Conservation (phyloP, 2,329 filamentous ascomycete genomes). For the Trichoderma cornu-damae region DNA sequence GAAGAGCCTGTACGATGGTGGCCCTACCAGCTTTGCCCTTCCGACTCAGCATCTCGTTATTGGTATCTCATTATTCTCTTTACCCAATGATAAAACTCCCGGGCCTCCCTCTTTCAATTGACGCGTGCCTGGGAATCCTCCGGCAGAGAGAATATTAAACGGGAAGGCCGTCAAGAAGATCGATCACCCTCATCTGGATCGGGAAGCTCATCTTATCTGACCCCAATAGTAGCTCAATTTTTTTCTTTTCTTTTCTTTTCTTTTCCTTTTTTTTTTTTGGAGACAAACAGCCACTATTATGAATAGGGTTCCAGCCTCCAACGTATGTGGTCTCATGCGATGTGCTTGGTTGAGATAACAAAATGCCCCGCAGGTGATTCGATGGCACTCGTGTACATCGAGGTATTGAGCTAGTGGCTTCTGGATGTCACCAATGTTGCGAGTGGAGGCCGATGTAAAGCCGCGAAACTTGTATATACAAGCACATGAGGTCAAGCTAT, state of each 20-base stretch:
- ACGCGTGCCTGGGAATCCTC: not conserved
- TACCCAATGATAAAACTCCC: not conserved
- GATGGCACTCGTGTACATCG: not conserved
- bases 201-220: constrained; percentile 12
- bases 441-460: not conserved
- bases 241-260: not conserved
- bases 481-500: not conserved
- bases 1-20: not conserved
- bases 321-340: not conserved
- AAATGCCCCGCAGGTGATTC: not conserved
- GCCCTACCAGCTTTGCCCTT: not conserved
- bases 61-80: not conserved
- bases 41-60: not conserved
- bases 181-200: not conserved
- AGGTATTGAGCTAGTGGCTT: not conserved
- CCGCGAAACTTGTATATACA: fast-evolving
- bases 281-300: not conserved
- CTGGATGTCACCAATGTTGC: not conserved
- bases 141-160: not conserved
- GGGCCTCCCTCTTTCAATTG: not conserved
- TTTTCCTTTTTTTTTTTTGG: not conserved
- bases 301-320: not conserved
- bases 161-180: constrained; percentile 11
- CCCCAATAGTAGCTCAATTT: not conserved
- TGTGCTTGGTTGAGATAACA: not conserved